Evolutionary conservation across 2,329 filamentous ascomycete species (phyloP), one percentile per base, ranked within the genome.

Genomic region (Cladosporium sp.): DNA sequence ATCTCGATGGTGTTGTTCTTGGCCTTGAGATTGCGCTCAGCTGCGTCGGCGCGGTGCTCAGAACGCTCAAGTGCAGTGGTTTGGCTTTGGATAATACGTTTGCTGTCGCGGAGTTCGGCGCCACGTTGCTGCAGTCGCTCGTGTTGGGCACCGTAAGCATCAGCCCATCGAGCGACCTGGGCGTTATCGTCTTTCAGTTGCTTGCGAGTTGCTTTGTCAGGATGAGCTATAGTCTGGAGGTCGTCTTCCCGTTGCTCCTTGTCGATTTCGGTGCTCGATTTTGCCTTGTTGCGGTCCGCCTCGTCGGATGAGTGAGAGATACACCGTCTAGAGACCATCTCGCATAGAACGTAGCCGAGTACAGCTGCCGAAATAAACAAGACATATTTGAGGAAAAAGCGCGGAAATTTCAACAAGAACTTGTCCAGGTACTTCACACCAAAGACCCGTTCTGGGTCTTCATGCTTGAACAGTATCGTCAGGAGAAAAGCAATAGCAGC

Each of bases 61-160:
- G 28, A 47, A 10, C 57, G n/a, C 24, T 41, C 57, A 15, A 44
- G 14, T 14, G 14, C 38, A 30, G 18, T 47, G 15, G 36, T 24
- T 18, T 59, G 57, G 57, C n/a, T 44, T 15, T 59, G 57, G 24
- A 59, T 59, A 15, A 59, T 47, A 6, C 57, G 57, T 12, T 59
- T 8, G 36, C 41, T 47, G 24, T 59, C 57, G 24, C 57, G 38
- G 6, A 47, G 3, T 10, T 44, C 21, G 5, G 18, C 15, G 10
- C n/a, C 55, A 34, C 11, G 24, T 58, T 41, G 4, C 30, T 38
- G 21, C 4, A 38, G 6, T 2, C 21, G 54, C 32, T 58, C 21
- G 18, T 26, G n/a, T 4, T 36, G 54, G n/a, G 30, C 21, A 21
- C 34, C 54, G 21, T 38, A 58, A 11, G 54, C 32, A 58, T n/a